These are phyloP conservation scores for Saccharomycopsis synnaedendra DNA, from an alignment of 805 yeast species.

Conservation along the genomic window DNA sequence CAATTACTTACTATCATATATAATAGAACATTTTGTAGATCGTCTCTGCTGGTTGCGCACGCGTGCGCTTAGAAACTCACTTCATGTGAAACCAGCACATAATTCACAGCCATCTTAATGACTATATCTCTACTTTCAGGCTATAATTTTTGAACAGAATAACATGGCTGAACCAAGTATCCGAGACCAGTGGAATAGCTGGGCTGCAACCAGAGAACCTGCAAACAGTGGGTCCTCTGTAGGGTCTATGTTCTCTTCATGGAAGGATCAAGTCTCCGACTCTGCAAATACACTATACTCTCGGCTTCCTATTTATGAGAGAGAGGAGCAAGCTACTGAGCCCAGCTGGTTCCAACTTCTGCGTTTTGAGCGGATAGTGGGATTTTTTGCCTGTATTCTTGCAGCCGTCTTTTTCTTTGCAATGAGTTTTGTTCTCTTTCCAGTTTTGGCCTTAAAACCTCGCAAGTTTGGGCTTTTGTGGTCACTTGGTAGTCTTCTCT, in stretches of 20 bases:
- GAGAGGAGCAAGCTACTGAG: conserved; percentile 48
- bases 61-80: too few species aligned
- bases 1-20: too few species aligned
- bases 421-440: conserved; percentile 72
- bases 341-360: conserved; percentile 66
- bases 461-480: conserved; percentile 84
- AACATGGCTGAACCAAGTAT: conserved; percentile 1
- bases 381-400: conserved; percentile 65
- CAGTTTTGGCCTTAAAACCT: conserved; percentile 82
- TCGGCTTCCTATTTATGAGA: conserved; percentile 42
- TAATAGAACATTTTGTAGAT: too few species aligned
- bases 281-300: conserved; percentile 47
- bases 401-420: conserved; percentile 74
- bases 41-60: too few species aligned
- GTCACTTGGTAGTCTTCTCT: conserved; percentile 83
- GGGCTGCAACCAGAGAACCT: conserved; percentile 1
- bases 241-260: conserved; percentile 9
- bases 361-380: conserved; percentile 68
- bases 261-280: conserved; percentile 11
- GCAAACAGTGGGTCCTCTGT: not conserved
- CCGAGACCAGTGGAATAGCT: conserved; percentile 16
- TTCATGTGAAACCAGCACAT: too few species aligned
- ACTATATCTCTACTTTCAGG: not conserved
- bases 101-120: too few species aligned
- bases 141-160: not conserved